These are phyloP conservation scores for Ustulina deusta DNA, from an alignment of 2,329 filamentous ascomycete species.

Conservation along the genomic window DNA sequence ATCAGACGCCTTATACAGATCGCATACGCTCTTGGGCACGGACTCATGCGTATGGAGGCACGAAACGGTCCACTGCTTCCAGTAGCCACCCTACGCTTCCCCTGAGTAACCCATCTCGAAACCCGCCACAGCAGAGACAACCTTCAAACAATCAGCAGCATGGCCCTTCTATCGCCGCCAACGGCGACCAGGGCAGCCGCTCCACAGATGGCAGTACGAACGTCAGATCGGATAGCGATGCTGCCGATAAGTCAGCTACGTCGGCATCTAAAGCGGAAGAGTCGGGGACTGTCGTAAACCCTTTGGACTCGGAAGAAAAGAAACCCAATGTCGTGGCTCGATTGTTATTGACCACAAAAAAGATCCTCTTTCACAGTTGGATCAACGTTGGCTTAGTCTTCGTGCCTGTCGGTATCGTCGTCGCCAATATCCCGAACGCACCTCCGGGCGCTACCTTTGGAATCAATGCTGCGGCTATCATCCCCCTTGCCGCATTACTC, in stretches of 20 bases:
- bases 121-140: slow-evolving; percentile 42
- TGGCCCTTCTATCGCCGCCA: slow-evolving; percentile 39
- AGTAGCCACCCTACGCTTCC: slow-evolving; percentile 56
- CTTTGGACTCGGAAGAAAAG: slow-evolving; percentile 46
- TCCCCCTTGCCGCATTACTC: slow-evolving; percentile 78
- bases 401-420: slow-evolving; percentile 80
- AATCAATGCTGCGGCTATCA: slow-evolving; percentile 80
- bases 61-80: slow-evolving; percentile 55
- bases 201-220: slow-evolving; percentile 43
- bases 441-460: slow-evolving; percentile 75
- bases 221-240: slow-evolving; percentile 47
- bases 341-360: slow-evolving; percentile 65
- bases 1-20: slow-evolving; percentile 64
- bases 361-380: slow-evolving; percentile 78
- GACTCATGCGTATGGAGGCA: slow-evolving; percentile 67
- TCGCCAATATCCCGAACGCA: slow-evolving; percentile 65
- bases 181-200: slow-evolving; percentile 44
- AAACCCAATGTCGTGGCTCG: slow-evolving; percentile 51
- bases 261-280: slow-evolving; percentile 63
- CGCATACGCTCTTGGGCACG: slow-evolving; percentile 67
- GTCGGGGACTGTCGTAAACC: slow-evolving; percentile 68
- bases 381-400: slow-evolving; percentile 82
- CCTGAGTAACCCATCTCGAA: slow-evolving; percentile 51
- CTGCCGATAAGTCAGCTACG: slow-evolving; percentile 52
- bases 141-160: slow-evolving; percentile 43